Percentiles rank a stretch among this genome's conserved stretches.
Evolutionary conservation across 768 basidiomycete genomes (phyloP).

Genomic region (Pulveroboletus sp.): DNA sequence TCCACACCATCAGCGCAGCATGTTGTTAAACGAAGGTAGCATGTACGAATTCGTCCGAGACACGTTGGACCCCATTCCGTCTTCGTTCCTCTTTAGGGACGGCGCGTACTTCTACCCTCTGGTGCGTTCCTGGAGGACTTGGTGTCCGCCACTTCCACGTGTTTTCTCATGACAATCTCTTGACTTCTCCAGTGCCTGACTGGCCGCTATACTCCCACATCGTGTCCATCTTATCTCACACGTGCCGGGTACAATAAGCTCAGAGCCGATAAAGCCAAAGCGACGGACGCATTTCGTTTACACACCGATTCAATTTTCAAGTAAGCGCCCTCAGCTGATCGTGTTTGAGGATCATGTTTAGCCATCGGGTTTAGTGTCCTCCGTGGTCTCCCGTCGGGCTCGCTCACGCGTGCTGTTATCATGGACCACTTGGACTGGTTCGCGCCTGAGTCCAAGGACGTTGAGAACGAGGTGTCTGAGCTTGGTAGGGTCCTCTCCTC

Average conservation of each 20-base stretch:
- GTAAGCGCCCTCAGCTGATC: conserved; percentile 31
- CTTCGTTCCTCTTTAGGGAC: conserved; percentile 49
- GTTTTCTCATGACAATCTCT: background rate
- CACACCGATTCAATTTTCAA: conserved; percentile 71
- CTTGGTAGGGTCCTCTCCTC: conserved; percentile 51
- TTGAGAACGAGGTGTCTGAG: conserved; percentile 50
- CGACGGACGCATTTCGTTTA: conserved; percentile 54
- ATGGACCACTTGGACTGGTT: conserved; percentile 73
- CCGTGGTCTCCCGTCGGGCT: conserved; percentile 38
- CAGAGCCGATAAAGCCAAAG: conserved; percentile 41
- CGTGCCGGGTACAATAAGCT: conserved; percentile 54
- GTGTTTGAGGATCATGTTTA: background rate
- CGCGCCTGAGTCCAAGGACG: conserved; percentile 41
- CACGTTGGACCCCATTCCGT: conserved; percentile 47
- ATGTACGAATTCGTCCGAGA: conserved; percentile 48
- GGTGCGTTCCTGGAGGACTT: conserved; percentile 26
- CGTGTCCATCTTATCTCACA: conserved; percentile 62
- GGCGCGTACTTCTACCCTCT: conserved; percentile 64
- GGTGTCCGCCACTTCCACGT: background rate
- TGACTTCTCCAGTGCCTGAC: conserved; percentile 32
- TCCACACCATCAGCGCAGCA: conserved; percentile 61
- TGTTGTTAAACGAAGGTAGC: conserved; percentile 50
- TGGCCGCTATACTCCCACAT: conserved; percentile 53
- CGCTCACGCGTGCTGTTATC: conserved; percentile 58
- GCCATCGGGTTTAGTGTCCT: conserved; percentile 35